A percentile compares a stretch with the other conserved stretches of the same genome.
phyloP scores from a whole-genome alignment of 768 basidiomycete genomes.

The Mycena chlorophos region DNA sequence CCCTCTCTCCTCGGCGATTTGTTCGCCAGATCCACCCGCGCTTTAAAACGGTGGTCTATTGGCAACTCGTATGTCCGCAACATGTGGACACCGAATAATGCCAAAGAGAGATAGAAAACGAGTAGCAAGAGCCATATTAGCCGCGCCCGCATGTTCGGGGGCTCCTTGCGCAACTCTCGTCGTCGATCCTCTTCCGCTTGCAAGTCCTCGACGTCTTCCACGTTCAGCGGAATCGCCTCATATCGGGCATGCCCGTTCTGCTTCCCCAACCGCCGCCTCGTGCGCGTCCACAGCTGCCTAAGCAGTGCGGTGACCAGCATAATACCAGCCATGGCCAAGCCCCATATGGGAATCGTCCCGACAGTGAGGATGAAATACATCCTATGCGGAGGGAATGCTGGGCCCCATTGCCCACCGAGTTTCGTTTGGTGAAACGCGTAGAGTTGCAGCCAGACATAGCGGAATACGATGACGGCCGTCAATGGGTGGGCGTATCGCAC shows the following conservation, averaged over 20 bases:
- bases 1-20: background rate
- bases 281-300: background rate
- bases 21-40: constrained; percentile 1
- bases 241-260: background rate
- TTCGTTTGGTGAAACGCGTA: background rate
- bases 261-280: background rate
- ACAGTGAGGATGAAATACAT: background rate
- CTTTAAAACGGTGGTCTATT: constrained; percentile 8
- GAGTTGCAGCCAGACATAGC: background rate
- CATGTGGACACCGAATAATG: constrained; percentile 1
- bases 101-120: background rate
- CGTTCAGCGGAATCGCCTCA: background rate
- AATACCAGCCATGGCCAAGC: background rate
- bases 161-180: background rate
- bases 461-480: background rate
- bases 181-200: background rate
- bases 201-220: background rate
- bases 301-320: background rate
- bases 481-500: background rate
- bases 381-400: background rate
- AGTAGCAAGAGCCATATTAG: background rate
- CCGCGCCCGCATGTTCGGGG: background rate
- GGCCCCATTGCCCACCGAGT: background rate
- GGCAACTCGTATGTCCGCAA: constrained; percentile 4
- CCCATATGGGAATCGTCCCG: background rate